Base-by-base conservation (phyloP, 164 flowering plant species). In the Stephania cephalantha region DNA sequence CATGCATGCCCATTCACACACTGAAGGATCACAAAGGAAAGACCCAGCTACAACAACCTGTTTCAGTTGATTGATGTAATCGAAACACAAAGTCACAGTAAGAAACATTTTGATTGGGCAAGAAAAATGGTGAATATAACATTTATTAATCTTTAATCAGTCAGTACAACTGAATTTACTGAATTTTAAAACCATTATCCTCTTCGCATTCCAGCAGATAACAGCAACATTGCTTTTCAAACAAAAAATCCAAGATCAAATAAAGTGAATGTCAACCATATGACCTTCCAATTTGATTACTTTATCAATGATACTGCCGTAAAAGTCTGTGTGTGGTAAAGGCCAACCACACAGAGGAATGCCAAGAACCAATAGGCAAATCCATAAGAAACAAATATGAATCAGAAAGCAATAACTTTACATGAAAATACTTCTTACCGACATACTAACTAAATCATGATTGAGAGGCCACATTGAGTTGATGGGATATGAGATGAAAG, bases 11-110 rank as follows among this genome's bases (percentile, higher is more conserved):
- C 97, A 96, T 29, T 80, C 42, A 82, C 78, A 76, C 50, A 86
- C 88, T 50, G 90, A 88, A 29, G 97, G 87, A 83, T 88, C 84
- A 78, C 94, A 93, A 30, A 93, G 90, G 83, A 96, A 93, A 55
- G 94, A 89, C 69, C 99, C 99, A 80, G 87, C 77, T 81, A 96
- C 86, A 75, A 96, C 76, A 73, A 96, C 90, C 99, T 96, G 94
- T 8, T 35, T 46, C 18, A 53, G 65, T 74, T 76, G 73, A n/a
- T 48, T 10, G 18, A 58, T 12, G 55, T 77, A 65, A 55, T 42
- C 9, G 8, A 72, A 17, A 18, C 4, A 6, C 9, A 46, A 6
- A 30, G 25, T 22, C 7, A n/a, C 30, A 64, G 9, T 42, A 30
- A 46, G 46, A 61, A 7, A 71, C 13, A 65, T 31, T 31, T 15